Evolutionary conservation across 2,329 filamentous ascomycete species (phyloP).

Genomic region (Calycina herbarum): DNA sequence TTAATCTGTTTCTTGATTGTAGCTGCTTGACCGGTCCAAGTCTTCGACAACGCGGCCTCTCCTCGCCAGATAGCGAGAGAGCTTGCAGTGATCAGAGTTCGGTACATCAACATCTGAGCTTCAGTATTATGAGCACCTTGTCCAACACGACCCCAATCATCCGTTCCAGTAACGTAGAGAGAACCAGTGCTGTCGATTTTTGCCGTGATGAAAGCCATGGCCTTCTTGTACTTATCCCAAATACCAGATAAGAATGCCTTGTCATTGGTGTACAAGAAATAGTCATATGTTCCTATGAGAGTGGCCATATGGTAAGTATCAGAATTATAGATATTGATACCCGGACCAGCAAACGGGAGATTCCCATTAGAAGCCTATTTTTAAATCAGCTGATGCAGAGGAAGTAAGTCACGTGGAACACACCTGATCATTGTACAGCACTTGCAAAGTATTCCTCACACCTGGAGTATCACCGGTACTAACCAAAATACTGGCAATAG

Average conservation of each 20-base stretch:
- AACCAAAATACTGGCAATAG: slow-evolving; percentile 53
- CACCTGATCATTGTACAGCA: slow-evolving; percentile 42
- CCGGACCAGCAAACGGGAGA: slow-evolving; percentile 52
- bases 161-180: slow-evolving; percentile 30
- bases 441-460: slow-evolving; percentile 50
- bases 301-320: slow-evolving; percentile 61
- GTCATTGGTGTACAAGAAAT: slow-evolving; percentile 56
- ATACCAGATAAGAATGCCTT: slow-evolving; percentile 46
- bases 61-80: slow-evolving; percentile 45
- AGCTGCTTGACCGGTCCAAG: slow-evolving; percentile 23
- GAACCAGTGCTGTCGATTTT: slow-evolving; percentile 44
- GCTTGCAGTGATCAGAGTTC: slow-evolving; percentile 48
- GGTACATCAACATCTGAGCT: slow-evolving; percentile 41
- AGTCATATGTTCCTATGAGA: slow-evolving; percentile 59
- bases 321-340: slow-evolving; percentile 40
- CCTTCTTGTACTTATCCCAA: slow-evolving; percentile 50
- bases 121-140: slow-evolving; percentile 36
- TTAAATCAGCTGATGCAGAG: slow-evolving; percentile 6
- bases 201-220: slow-evolving; percentile 46
- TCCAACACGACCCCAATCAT: slow-evolving; percentile 34
- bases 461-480: slow-evolving; percentile 54
- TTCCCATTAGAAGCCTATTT: slow-evolving; percentile 40
- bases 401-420: neutral
- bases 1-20: slow-evolving; percentile 29
- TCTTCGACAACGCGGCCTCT: slow-evolving; percentile 24